Percentiles rank a stretch among this genome's conserved stretches.
Evolutionary conservation across 345 rosid species (phyloP).

Genomic region (Boechera divaricarpa): DNA sequence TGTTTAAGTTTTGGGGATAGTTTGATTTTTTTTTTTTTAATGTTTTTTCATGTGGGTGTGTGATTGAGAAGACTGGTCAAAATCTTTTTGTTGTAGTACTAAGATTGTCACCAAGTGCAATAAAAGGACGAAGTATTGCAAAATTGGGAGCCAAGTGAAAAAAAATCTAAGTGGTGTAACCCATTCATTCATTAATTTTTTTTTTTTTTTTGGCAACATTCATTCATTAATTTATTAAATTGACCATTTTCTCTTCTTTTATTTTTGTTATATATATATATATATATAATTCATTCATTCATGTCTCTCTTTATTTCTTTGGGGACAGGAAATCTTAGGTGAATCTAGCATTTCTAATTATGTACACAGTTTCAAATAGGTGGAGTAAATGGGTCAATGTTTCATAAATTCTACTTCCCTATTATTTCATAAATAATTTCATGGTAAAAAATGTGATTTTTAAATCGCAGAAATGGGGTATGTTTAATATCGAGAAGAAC

Average conservation of each 20-base stretch:
- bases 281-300: slow-evolving; percentile 19
- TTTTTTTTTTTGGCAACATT: slow-evolving; percentile 14
- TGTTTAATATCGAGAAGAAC: background rate
- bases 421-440: background rate
- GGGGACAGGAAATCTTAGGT: slow-evolving; percentile 47
- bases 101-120: slow-evolving; percentile 54
- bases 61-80: slow-evolving; percentile 50
- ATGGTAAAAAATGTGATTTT: background rate
- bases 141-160: slow-evolving; percentile 44
- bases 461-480: no score
- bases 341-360: slow-evolving; percentile 44
- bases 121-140: slow-evolving; percentile 46
- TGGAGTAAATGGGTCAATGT: slow-evolving; percentile 40
- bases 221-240: slow-evolving; percentile 28
- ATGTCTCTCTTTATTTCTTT: slow-evolving; percentile 34
- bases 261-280: background rate
- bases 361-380: slow-evolving; percentile 30
- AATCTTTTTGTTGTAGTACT: slow-evolving; percentile 48
- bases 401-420: slow-evolving; percentile 28
- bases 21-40: background rate
- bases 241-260: background rate
- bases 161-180: slow-evolving; percentile 24
- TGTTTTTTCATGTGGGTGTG: slow-evolving; percentile 39
- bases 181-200: slow-evolving; percentile 35
- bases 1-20: slow-evolving; percentile 30